Evolutionary conservation across 1,284 basidiomycete genomes (phyloP).

Genomic region (Tilletiaria anomala): DNA sequence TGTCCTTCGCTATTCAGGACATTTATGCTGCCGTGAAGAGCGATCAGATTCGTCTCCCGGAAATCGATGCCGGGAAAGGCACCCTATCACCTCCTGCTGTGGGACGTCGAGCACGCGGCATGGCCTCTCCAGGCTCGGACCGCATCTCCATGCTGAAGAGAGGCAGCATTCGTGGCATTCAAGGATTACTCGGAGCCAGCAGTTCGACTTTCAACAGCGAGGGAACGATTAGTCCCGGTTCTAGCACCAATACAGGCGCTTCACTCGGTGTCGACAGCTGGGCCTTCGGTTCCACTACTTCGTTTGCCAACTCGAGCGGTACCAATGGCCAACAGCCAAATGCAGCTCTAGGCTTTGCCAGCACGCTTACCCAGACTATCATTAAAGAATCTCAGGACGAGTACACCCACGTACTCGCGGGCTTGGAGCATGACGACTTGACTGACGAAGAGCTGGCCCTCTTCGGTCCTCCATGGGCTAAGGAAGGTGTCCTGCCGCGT

Average conservation of each 20-base stretch:
- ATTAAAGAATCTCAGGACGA: constrained; percentile 88
- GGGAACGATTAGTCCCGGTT: constrained; percentile 3
- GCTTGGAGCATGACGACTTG: constrained; percentile 3
- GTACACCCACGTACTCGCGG: constrained; percentile 49
- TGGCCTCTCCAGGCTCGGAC: constrained; percentile 37
- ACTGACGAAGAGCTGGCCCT: constrained; percentile 80
- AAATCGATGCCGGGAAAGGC: too few species aligned
- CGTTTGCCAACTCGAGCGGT: constrained; percentile 1
- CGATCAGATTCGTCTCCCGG: constrained; percentile 78
- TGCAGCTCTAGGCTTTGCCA: constrained; percentile 72
- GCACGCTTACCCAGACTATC: constrained; percentile 85
- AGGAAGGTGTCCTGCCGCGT: constrained; percentile 83
- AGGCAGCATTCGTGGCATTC: constrained; percentile 71
- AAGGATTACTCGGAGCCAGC: constrained; percentile 54
- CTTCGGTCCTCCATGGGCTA: constrained; percentile 92
- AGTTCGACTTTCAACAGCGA: constrained; percentile 3
- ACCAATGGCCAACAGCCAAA: neutral
- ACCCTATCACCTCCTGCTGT: too few species aligned
- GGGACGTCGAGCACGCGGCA: too few species aligned
- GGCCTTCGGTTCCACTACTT: constrained; percentile 3
- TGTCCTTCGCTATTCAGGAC: constrained; percentile 48
- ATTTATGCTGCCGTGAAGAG: constrained; percentile 82
- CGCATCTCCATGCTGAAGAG: constrained; percentile 64
- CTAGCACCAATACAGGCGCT: constrained; percentile 11
- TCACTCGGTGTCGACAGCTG: constrained; percentile 14